Conservation (phyloP, 176 grass and related monocot genomes). For the Oryza glumipatula region DNA sequence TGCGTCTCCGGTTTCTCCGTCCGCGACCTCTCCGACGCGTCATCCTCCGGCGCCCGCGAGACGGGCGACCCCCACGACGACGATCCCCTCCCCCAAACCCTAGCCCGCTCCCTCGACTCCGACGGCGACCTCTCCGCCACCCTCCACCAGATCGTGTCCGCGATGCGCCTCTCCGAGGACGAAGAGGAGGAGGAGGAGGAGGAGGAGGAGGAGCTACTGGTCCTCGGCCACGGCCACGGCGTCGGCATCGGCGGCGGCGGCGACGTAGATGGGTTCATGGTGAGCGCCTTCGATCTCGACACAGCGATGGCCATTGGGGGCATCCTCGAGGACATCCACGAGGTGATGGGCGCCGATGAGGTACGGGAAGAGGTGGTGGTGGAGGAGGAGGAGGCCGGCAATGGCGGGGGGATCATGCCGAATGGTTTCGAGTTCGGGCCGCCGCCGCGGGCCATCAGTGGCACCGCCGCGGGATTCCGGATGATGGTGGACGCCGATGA, state of each 20-base stretch:
- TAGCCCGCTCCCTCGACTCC: slow-evolving; percentile 20
- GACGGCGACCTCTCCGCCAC: slow-evolving; percentile 20
- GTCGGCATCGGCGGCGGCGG: neutral
- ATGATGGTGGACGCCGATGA: slow-evolving; percentile 10
- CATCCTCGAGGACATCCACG: neutral
- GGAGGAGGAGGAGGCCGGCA: neutral
- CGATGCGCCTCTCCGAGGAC: slow-evolving; percentile 22
- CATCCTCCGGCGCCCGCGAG: neutral
- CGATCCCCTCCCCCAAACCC: neutral
- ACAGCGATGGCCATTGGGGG: neutral
- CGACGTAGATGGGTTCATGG: neutral
- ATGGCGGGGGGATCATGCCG: slow-evolving; percentile 25
- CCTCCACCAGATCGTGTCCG: slow-evolving; percentile 33
- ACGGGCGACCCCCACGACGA: too few species aligned
- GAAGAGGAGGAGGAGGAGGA: slow-evolving; percentile 8
- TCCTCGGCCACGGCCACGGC: too few species aligned
- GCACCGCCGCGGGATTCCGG: neutral
- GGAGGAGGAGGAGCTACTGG: slow-evolving; percentile 31
- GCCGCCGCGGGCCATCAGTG: neutral
- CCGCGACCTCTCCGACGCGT: neutral
- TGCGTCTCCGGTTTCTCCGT: slow-evolving; percentile 32
- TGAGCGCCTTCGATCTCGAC: neutral
- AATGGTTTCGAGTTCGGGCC: slow-evolving; percentile 25
- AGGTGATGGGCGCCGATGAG: neutral
- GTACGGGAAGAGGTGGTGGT: neutral